Conservation (phyloP, 2,329 filamentous ascomycete genomes). For the Fusarium pseudocircinatum region DNA sequence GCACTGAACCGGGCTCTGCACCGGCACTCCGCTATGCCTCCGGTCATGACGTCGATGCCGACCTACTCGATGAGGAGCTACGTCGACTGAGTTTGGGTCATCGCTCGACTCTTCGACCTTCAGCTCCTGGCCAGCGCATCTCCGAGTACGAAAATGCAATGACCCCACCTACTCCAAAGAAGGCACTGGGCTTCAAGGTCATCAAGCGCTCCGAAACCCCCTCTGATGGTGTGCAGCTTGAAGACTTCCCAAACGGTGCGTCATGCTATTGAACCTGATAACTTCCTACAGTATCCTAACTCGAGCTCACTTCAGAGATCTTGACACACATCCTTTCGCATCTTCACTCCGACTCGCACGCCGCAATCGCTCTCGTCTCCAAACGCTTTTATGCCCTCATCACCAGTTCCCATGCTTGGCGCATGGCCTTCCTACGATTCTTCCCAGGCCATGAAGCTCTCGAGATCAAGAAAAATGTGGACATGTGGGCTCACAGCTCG, state of each 20-base stretch:
- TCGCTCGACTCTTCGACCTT: slow-evolving; percentile 42
- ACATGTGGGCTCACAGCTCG: slow-evolving; percentile 56
- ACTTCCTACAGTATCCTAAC: slow-evolving; percentile 13
- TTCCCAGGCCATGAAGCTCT: slow-evolving; percentile 76
- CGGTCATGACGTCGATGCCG: slow-evolving; percentile 50
- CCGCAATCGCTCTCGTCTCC: slow-evolving; percentile 84
- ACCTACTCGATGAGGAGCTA: slow-evolving; percentile 60
- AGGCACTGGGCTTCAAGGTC: slow-evolving; percentile 65
- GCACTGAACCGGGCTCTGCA: slow-evolving; percentile 50
- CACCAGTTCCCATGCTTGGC: slow-evolving; percentile 92
- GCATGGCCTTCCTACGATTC: slow-evolving; percentile 88
- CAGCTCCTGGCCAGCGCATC: slow-evolving; percentile 62
- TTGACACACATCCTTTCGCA: slow-evolving; percentile 92
- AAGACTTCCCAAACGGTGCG: slow-evolving; percentile 84
- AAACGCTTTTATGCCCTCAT: slow-evolving; percentile 87
- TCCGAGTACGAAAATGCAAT: slow-evolving; percentile 70
- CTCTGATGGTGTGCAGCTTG: slow-evolving; percentile 55
- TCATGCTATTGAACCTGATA: neutral
- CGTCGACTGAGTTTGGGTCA: slow-evolving; percentile 60
- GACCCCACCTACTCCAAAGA: slow-evolving; percentile 57
- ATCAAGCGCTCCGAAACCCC: slow-evolving; percentile 56
- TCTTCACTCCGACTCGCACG: slow-evolving; percentile 84
- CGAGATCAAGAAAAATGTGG: slow-evolving; percentile 47
- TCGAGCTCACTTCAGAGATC: slow-evolving; percentile 71
- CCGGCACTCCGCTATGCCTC: slow-evolving; percentile 42